Conservation (phyloP, 2,329 filamentous ascomycete genomes). For the Nakataea oryzae region DNA sequence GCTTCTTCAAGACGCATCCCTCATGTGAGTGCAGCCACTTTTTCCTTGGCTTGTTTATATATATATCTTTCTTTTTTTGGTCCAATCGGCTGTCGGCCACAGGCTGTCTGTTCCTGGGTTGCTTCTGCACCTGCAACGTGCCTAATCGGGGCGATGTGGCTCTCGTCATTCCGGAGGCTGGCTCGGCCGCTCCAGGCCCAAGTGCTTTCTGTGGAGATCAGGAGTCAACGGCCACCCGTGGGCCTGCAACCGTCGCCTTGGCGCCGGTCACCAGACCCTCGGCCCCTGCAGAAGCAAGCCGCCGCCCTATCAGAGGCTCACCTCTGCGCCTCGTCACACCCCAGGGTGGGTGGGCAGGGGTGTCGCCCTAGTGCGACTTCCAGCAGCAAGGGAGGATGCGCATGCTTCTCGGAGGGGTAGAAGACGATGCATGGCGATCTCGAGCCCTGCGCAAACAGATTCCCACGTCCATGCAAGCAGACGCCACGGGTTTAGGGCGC, state of each 20-base stretch:
- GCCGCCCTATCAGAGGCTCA: neutral
- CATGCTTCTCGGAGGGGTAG: neutral
- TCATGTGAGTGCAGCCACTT: constrained; percentile 41
- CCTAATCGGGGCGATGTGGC: neutral
- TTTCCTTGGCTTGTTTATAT: constrained; percentile 7
- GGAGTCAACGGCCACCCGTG: neutral
- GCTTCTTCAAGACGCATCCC: constrained; percentile 50
- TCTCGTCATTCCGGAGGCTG: neutral
- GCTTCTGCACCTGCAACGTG: neutral
- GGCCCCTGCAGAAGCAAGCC: neutral
- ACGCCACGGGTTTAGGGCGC: no score
- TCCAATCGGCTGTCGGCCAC: neutral
- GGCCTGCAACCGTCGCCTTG: neutral
- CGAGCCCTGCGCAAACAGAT: neutral
- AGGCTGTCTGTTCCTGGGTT: neutral
- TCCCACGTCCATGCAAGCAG: neutral
- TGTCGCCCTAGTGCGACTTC: neutral
- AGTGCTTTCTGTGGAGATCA: neutral
- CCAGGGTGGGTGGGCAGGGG: neutral
- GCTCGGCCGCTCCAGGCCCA: neutral
- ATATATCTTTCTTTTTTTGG: neutral
- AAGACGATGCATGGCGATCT: neutral
- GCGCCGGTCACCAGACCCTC: neutral
- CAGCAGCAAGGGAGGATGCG: neutral
- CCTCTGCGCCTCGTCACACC: neutral